Evolutionary conservation across 2,329 filamentous ascomycete genomes (phyloP), one percentile per base, ranked within the genome.

Genomic region (Ophiostoma sp.): DNA sequence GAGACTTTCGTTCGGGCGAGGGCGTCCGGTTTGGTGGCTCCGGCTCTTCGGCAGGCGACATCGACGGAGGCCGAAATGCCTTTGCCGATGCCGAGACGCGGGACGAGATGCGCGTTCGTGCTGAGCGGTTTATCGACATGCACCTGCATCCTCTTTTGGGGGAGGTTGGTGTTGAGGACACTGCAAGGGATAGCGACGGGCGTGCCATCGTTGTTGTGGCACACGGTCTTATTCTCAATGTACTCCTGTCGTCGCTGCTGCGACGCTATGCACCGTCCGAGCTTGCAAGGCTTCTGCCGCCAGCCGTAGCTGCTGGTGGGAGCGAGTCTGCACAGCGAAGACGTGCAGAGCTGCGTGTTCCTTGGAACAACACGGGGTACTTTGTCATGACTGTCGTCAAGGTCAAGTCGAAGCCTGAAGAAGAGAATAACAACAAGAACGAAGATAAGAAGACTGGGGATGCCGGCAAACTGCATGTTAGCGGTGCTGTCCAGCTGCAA

Each of bases 151-250:
- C 90, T 11, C 74, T 92, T 3, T 74, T 91, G 28, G 6, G 5
- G 31, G 66, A 39, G 7, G 42, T 2, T 12, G 28, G 3, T 83
- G 12, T 76, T 3, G 15, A 12, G 17, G 61, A 31, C 3, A 15
- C 19, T 4, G 3, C 42, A 48, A 31, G 39, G 9, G 64, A 25
- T 17, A n/a, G 12, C 8, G 45, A 57, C 25, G 57, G 45, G 15
- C 25, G 36, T 33, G 82, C 84, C 1, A 83, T 94, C 15, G 90
- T 89, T 1, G 82, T 97, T 17, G 92, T 97, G 3, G 92, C 94
- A 1, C 95, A 98, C 78, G 94, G 95, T 19, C 91, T 97, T 75
- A 89, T 97, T 55, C 86, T 97, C 2, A 89, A 89, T 1, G 86
- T 89, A 42, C 81, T 97, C 0, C 91, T 92, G 86, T 86, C 87